Evolutionary conservation across 2,329 filamentous ascomycete genomes (phyloP), one percentile per base, ranked within the genome.

Genomic region (Aphanoascus verrucosus): DNA sequence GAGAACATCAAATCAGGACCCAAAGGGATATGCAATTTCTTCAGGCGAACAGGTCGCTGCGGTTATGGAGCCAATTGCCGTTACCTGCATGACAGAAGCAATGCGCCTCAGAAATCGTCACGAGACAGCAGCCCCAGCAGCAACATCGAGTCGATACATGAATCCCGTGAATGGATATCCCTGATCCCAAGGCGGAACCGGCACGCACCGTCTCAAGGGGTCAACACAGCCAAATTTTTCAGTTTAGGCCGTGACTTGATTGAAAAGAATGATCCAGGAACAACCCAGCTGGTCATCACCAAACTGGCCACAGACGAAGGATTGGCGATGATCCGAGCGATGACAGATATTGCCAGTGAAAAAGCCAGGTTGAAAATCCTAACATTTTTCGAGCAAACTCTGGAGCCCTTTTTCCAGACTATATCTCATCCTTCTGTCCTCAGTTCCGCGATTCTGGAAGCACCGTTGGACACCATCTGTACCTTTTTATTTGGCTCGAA

Each of bases 401-500:
- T 52, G 14, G 28, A 12, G 11, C 72, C 72, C 0, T 70, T 77
- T 49, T 62, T 75, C 35, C 59, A 65, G 45, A 67, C 65, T 5
- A 63, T 77, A 28, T 68, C 72, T 1, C 63, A 74, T 56, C 61
- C 66, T 0, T 64, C 70, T 37, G 65, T 76, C 1, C 58, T 72
- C 20, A 64, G 64, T 5, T 76, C 73, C 0, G 55, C 72, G 9
- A 60, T 74, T 1, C 57, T 76, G 4, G 70, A 76, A 55, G 62
- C 65, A 12, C 61, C 67, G 1, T 62, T 75, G 11, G 69, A 65
- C 15, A 73, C 67, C 2, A 69, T 77, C 20, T 74, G 70, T 61
- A 74, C 68, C 32, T 68, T 69, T 57, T 59, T 77, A 9, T 76
- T 67, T 52, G 72, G 73, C 2, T 49, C 62, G n/a, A 62, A 63